These are phyloP conservation scores for Fusarium liriodendri DNA, from an alignment of 2,329 filamentous ascomycete species.

Conservation along the genomic window DNA sequence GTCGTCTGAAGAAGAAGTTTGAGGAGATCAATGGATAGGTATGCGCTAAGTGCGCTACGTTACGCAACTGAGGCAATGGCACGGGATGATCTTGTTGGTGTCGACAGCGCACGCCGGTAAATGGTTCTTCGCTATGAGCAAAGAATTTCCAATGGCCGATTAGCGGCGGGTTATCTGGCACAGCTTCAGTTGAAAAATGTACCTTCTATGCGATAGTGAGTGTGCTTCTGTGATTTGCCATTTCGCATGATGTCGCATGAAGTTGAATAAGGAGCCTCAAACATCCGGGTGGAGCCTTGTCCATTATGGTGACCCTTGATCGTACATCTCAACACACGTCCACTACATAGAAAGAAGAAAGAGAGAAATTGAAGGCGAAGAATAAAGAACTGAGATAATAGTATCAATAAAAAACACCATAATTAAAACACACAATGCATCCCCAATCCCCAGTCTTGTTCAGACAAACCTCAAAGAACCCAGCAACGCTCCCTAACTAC, in stretches of 20 bases:
- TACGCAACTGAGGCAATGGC: neutral
- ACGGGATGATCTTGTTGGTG: neutral
- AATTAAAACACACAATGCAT: neutral
- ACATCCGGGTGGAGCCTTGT: neutral
- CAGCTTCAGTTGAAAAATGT: neutral
- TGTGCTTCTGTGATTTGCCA: neutral
- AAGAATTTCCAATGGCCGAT: neutral
- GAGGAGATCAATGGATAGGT: no score
- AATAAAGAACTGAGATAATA: neutral
- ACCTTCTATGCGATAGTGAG: neutral
- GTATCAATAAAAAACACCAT: neutral
- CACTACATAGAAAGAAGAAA: neutral
- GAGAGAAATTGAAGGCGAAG: neutral
- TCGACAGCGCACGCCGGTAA: neutral
- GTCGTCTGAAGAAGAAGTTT: neutral
- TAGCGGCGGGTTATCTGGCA: neutral
- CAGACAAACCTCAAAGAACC: neutral
- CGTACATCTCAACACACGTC: neutral
- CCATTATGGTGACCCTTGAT: neutral
- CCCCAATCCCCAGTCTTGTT: neutral
- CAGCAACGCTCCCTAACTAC: neutral
- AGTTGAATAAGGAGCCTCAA: neutral
- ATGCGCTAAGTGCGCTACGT: neutral
- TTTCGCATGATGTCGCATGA: neutral
- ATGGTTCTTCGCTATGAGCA: neutral